Evolutionary conservation across 176 grass and related monocot genomes (phyloP).

Genomic region (Carex kokanica): DNA sequence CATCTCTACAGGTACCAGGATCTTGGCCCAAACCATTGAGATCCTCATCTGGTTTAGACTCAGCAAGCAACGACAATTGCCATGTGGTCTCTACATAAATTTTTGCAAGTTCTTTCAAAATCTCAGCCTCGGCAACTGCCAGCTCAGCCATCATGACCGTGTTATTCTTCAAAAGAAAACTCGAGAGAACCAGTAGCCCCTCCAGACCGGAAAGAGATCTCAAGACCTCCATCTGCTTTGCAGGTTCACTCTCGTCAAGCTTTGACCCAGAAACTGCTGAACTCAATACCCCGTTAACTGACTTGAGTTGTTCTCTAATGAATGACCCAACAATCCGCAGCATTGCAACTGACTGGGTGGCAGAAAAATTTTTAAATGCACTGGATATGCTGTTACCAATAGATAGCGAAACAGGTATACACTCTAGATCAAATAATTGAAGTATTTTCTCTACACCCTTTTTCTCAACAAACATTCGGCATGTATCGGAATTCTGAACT

Average conservation of each 20-base stretch:
- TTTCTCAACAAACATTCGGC: constrained; percentile 62
- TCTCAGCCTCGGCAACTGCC: constrained; percentile 53
- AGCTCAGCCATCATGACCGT: constrained; percentile 54
- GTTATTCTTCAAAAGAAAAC: constrained; percentile 66
- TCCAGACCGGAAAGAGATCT: constrained; percentile 55
- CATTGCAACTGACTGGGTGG: constrained; percentile 55
- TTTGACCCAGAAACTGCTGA: constrained; percentile 51
- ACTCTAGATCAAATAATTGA: constrained; percentile 59
- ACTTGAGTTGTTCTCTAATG: constrained; percentile 56
- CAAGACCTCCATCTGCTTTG: constrained; percentile 44
- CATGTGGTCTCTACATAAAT: constrained; percentile 64
- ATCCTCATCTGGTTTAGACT: constrained; percentile 41
- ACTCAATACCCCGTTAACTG: constrained; percentile 45
- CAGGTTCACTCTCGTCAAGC: constrained; percentile 39
- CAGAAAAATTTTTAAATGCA: constrained; percentile 71
- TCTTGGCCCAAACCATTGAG: constrained; percentile 30
- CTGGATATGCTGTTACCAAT: constrained; percentile 59
- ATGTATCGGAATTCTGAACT: constrained; percentile 73
- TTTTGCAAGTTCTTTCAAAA: constrained; percentile 58
- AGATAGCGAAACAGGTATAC: constrained; percentile 44
- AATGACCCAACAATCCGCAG: constrained; percentile 49
- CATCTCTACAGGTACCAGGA: constrained; percentile 41
- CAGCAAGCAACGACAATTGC: constrained; percentile 58
- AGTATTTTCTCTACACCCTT: constrained; percentile 76
- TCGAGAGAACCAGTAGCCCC: constrained; percentile 54